phyloP scores from a whole-genome alignment of 257 asterid genomes.

The Penstemon davidsonii region DNA sequence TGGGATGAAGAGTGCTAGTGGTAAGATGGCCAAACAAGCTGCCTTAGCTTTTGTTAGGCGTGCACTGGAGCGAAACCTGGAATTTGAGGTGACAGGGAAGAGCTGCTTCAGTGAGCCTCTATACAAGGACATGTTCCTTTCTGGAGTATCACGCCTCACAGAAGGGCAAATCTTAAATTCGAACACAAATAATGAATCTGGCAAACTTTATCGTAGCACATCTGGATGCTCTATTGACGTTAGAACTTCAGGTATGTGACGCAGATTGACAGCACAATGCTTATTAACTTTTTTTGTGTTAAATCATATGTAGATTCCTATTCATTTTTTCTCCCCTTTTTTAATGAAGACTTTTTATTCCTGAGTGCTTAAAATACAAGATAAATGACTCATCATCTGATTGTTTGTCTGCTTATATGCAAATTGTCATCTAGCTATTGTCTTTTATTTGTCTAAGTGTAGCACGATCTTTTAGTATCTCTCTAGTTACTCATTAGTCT shows the following conservation, averaged over 20 bases:
- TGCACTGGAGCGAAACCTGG: conserved; percentile 65
- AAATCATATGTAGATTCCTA: conserved; percentile 16
- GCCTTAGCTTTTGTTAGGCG: conserved; percentile 80
- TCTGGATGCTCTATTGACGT: conserved; percentile 59
- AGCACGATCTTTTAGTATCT: too few relatives aligned
- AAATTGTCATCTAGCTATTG: too few relatives aligned
- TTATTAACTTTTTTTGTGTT: conserved; percentile 18
- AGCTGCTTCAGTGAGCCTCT: conserved; percentile 78
- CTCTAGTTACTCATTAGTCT: too few relatives aligned
- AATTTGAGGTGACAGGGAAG: conserved; percentile 65
- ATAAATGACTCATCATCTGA: too few relatives aligned
- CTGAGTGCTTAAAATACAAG: too few relatives aligned
- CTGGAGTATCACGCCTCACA: conserved; percentile 56
- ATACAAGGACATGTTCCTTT: conserved; percentile 63
- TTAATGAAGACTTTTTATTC: too few relatives aligned
- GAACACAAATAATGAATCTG: conserved; percentile 52
- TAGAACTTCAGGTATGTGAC: conserved; percentile 66
- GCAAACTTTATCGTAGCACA: conserved; percentile 45
- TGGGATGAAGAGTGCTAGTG: conserved; percentile 81
- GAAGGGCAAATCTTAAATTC: conserved; percentile 51
- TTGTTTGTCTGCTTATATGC: too few relatives aligned
- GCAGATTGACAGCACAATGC: conserved; percentile 18
- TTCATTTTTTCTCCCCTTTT: not conserved
- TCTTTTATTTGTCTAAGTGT: too few relatives aligned
- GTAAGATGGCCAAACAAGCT: conserved; percentile 86